Base-by-base conservation (phyloP, 2,329 filamentous ascomycete species). In the Hymenoscyphus albidus region DNA sequence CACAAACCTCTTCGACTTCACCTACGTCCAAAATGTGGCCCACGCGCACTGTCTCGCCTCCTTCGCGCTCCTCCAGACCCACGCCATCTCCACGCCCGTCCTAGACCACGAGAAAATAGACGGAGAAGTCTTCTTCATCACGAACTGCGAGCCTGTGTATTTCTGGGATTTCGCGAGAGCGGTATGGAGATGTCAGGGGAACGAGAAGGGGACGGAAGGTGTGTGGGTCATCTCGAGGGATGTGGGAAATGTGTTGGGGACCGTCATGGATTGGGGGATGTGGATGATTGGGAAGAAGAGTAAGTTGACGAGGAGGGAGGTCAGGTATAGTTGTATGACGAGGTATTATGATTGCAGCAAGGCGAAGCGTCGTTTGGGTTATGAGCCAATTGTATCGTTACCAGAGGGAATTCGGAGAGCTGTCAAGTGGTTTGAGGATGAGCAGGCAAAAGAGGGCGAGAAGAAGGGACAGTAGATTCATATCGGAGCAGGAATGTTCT, bases 131-230 rank as follows among this genome's bases (percentile, higher is more conserved):
- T 94, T 98, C 80, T 88, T 97, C 79, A 86, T 98, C 74, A 95
- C 92, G 64, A 98, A 98, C 77, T 91, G 93, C 77, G 82, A 87
- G 70, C 94, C 94, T 5, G 82, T 96, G 22, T 94, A 94, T 76
- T 96, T 97, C 78, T 96, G 95, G 87, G 92, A 96, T 77, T 90
- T 96, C 75, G 86, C 90, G 65, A 84, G 91, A 51, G 86, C 88
- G 48, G 83, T 97, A 58, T 98, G 92, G 92, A 79, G 79, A 68
- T 82, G 81, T 54, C 84, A 84, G 12, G 86, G 86, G 42, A 80
- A 77, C 64, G 75, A 78, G 7, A 77, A 78, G 64, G 85, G 84
- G 22, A 82, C 80, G 5, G 80, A 81, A 59, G 78, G 82, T 69
- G 83, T 85, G 62, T 86, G 85, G 83, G 75, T 76, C 5, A 79